phyloP scores from a whole-genome alignment of 108 stramenopile species.

The Craspedostauros australis region DNA sequence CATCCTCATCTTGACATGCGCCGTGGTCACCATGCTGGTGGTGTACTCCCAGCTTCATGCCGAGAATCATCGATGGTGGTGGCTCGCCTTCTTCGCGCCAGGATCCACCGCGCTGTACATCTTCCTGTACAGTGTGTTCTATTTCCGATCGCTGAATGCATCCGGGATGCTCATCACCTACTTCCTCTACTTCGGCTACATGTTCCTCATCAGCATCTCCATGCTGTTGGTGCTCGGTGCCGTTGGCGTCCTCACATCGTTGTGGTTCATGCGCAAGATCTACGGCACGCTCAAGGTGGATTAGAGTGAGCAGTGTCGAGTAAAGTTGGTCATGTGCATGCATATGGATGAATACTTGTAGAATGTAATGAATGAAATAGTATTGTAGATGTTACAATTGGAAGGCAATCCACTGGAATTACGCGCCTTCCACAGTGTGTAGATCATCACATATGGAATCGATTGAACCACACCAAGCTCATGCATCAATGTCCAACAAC shows the following conservation, averaged over 20 bases:
- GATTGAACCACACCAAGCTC: too few relatives aligned
- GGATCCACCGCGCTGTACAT: constrained; percentile 78
- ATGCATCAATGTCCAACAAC: too few relatives aligned
- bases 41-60: constrained; percentile 85
- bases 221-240: constrained; percentile 71
- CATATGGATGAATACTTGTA: too few relatives aligned
- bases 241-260: constrained; percentile 65
- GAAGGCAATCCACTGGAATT: too few relatives aligned
- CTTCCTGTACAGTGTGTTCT: constrained; percentile 72
- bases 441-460: too few relatives aligned
- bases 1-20: constrained; percentile 79
- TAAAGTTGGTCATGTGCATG: too few relatives aligned
- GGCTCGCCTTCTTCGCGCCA: constrained; percentile 77
- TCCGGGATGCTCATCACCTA: constrained; percentile 77
- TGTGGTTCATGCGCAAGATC: constrained; percentile 85
- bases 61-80: constrained; percentile 91
- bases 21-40: constrained; percentile 81
- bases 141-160: constrained; percentile 70
- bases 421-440: too few relatives aligned
- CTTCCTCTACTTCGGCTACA: constrained; percentile 90
- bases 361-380: too few relatives aligned
- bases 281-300: constrained; percentile 95
- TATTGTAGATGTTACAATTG: too few relatives aligned
- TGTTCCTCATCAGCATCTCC: constrained; percentile 67
- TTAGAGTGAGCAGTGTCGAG: too few relatives aligned